These are phyloP conservation scores for Astrothelium subdiscretum DNA, from an alignment of 495 filamentous ascomycete species.

Conservation along the genomic window DNA sequence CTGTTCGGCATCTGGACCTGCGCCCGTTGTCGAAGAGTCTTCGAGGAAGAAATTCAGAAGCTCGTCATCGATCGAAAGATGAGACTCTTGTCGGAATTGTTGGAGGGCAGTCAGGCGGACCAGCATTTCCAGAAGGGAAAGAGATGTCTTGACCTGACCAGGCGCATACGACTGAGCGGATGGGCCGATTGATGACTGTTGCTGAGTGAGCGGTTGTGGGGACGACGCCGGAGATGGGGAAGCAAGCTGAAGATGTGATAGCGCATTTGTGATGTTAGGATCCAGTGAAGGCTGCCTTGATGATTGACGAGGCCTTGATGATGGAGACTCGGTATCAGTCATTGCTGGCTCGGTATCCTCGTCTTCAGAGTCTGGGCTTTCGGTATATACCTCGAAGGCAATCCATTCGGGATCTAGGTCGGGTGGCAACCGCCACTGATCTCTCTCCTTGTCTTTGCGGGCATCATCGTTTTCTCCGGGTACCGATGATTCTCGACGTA, in stretches of 20 bases:
- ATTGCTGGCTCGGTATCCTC: slow-evolving; percentile 44
- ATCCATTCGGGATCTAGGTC: slow-evolving; percentile 92
- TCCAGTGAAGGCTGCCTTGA: slow-evolving; percentile 25
- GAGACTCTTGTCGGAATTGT: slow-evolving; percentile 89
- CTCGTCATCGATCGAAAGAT: slow-evolving; percentile 90
- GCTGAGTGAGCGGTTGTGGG: slow-evolving; percentile 17
- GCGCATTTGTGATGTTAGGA: slow-evolving; percentile 26
- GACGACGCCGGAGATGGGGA: slow-evolving; percentile 20
- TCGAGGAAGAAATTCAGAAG: slow-evolving; percentile 88
- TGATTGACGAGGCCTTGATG: neutral
- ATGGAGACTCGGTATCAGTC: slow-evolving; percentile 11
- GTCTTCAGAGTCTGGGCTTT: slow-evolving; percentile 41
- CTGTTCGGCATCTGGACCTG: slow-evolving; percentile 57
- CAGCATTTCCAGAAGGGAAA: slow-evolving; percentile 89
- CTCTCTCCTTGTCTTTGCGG: slow-evolving; percentile 5
- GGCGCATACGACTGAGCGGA: slow-evolving; percentile 2
- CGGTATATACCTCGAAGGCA: slow-evolving; percentile 77
- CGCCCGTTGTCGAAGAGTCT: slow-evolving; percentile 62
- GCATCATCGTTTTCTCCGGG: slow-evolving; percentile 3
- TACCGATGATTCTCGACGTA: slow-evolving; percentile 38
- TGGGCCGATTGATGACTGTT: slow-evolving; percentile 29
- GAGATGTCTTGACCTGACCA: slow-evolving; percentile 55
- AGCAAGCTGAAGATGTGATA: slow-evolving; percentile 23
- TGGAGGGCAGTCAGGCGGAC: slow-evolving; percentile 88
- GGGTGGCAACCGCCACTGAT: slow-evolving; percentile 56